Evolutionary conservation across 495 filamentous ascomycete genomes (phyloP), one percentile per base, ranked within the genome.

Genomic region (Haplographium delicatum): DNA sequence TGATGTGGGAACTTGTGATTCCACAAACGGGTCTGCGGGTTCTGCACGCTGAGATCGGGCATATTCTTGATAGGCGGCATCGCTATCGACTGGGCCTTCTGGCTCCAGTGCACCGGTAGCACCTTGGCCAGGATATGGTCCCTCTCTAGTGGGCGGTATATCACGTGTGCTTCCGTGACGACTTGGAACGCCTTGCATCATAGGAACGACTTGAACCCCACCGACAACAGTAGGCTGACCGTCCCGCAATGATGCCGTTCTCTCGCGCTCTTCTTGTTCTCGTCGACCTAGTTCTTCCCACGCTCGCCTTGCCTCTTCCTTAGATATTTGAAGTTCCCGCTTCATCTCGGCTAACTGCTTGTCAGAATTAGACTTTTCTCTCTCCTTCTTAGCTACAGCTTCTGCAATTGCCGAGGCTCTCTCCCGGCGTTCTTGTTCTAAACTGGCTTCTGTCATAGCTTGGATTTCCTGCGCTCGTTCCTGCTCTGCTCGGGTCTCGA

Each of bases 201-300:
- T 95, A 2, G 94, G 93, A 23, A 96, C 85, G n/a, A 98, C 93
- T 60, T 96, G 89, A 19, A 96, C 89, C 15, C 91, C 94, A 37
- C 91, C 89, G 10, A 98, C 88, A 19, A 91, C 66, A 1, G 89
- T 95, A 13, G 91, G 86, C 48, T 86, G 81, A n/a, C 93, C 94
- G 38, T 88, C 84, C 62, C 89, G 81, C 13, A 98, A 76, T 26
- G 84, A 86, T 47, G 79, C 76, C 6, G 87, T 94, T n/a, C 88
- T 67, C 47, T 97, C 91, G n/a, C 94, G 79, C 65, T 96, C 91
- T 65, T 95, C 89, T 58, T 96, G 89, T 65, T 96, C 94, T 39
- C 91, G 81, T 37, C 93, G 79, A 16, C 93, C 93, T 2, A 98
- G 80, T 61, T 98, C 93, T 62, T 98, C 93, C 93, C 93, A 98